A percentile compares a stretch with the other conserved stretches of the same genome.
phyloP scores from a whole-genome alignment of 2,329 filamentous ascomycete genomes.

The Teratosphaeria destructans region DNA sequence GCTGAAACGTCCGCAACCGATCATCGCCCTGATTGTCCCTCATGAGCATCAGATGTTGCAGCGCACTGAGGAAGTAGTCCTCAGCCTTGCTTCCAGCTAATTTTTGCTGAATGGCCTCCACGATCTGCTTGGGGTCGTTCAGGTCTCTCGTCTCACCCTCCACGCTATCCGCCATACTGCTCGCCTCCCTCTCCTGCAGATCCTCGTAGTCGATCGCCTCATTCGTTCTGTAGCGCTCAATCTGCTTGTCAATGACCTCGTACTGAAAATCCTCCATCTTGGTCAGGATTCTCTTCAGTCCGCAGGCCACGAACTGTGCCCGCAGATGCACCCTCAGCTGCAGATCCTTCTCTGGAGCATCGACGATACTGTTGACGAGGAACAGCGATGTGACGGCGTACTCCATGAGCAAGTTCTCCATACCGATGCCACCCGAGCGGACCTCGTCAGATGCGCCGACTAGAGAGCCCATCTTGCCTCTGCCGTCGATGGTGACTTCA shows the following conservation, averaged over 20 bases:
- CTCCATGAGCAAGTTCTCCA: slow-evolving; percentile 99
- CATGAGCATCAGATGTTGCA: slow-evolving; percentile 91
- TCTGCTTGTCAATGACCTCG: slow-evolving; percentile 95
- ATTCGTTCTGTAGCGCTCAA: slow-evolving; percentile 84
- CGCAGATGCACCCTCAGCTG: slow-evolving; percentile 88
- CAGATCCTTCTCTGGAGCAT: slow-evolving; percentile 78
- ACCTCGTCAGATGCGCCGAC: slow-evolving; percentile 95
- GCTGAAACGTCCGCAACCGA: slow-evolving; percentile 86
- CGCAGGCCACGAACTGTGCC: slow-evolving; percentile 90
- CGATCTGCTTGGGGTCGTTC: slow-evolving; percentile 85
- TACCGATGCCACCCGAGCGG: slow-evolving; percentile 88
- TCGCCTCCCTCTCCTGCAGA: slow-evolving; percentile 82
- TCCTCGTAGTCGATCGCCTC: slow-evolving; percentile 98
- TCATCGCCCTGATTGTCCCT: slow-evolving; percentile 88
- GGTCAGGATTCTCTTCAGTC: slow-evolving; percentile 81
- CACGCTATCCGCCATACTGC: slow-evolving; percentile 77
- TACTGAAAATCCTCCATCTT: slow-evolving; percentile 99
- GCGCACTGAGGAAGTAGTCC: slow-evolving; percentile 89
- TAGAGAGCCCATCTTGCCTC: slow-evolving; percentile 96
- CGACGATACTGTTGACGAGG: slow-evolving; percentile 91
- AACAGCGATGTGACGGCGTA: slow-evolving; percentile 93
- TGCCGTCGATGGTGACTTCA: slow-evolving; percentile 90
- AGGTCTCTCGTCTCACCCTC: slow-evolving; percentile 84
- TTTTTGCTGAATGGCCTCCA: slow-evolving; percentile 80
- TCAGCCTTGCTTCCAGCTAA: slow-evolving; percentile 75